Conservation (phyloP, 805 yeast genomes). For the Candida methanosorbosa region DNA sequence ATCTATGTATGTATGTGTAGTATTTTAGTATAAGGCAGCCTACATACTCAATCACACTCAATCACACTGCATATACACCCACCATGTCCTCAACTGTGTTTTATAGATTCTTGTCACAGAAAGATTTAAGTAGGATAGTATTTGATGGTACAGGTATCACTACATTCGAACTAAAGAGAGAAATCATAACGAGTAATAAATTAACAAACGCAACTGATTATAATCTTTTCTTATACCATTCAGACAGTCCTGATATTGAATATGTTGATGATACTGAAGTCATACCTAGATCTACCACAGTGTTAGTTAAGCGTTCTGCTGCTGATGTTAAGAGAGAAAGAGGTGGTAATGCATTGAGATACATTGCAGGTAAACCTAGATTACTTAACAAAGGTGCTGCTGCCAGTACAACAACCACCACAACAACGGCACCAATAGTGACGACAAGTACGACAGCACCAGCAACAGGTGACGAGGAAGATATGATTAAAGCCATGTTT, state of each 20-base stretch:
- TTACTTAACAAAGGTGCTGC: constrained; percentile 18
- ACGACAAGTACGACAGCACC: constrained; percentile 10
- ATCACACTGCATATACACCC: too few species aligned
- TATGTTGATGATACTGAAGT: constrained; percentile 84
- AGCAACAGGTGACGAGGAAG: constrained; percentile 63
- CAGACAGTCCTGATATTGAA: constrained; percentile 39
- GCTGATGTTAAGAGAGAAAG: constrained; percentile 33
- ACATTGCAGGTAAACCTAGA: constrained; percentile 65
- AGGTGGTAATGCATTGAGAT: constrained; percentile 61
- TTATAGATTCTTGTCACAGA: constrained; percentile 80
- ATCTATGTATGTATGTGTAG: background rate
- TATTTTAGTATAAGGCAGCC: too few species aligned
- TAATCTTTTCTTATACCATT: constrained; percentile 55
- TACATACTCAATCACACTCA: too few species aligned
- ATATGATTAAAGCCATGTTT: constrained; percentile 82
- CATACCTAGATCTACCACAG: constrained; percentile 82
- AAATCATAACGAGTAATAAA: constrained; percentile 73
- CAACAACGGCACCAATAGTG: constrained; percentile 6
- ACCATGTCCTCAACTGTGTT: constrained; percentile 81
- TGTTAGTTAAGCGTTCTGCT: constrained; percentile 75
- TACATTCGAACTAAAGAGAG: constrained; percentile 89
- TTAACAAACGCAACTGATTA: constrained; percentile 81
- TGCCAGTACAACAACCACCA: constrained; percentile 7
- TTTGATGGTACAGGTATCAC: constrained; percentile 97
- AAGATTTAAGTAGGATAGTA: constrained; percentile 63